Evolutionary conservation across 371 early-diverging fungal species (phyloP).

Genomic region (Mortierella sp.): DNA sequence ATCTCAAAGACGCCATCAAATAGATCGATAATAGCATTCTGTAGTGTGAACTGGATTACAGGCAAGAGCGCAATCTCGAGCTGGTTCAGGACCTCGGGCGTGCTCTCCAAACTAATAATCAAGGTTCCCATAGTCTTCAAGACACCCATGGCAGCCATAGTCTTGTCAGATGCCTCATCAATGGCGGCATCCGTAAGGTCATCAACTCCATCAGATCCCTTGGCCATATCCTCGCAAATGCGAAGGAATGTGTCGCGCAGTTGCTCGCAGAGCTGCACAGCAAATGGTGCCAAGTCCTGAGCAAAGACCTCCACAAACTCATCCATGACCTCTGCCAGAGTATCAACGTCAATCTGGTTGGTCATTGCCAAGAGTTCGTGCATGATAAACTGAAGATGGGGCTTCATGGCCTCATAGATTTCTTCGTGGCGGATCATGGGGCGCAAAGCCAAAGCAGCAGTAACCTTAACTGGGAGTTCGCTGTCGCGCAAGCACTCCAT

Average conservation of each 20-base stretch:
- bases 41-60: conserved; percentile 78
- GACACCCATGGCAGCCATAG: conserved; percentile 92
- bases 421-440: conserved; percentile 82
- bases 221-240: conserved; percentile 74
- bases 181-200: conserved; percentile 59
- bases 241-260: conserved; percentile 88
- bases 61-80: conserved; percentile 84
- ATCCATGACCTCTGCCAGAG: conserved; percentile 87
- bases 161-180: conserved; percentile 82
- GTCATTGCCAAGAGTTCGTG: conserved; percentile 86
- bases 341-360: conserved; percentile 93
- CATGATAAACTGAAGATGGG: conserved; percentile 87
- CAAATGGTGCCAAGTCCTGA: conserved; percentile 90
- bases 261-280: conserved; percentile 88
- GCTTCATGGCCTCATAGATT: conserved; percentile 79
- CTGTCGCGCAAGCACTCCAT: conserved; percentile 78
- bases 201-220: conserved; percentile 45
- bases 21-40: conserved; percentile 75
- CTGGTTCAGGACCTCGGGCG: conserved; percentile 74
- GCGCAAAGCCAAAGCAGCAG: conserved; percentile 85
- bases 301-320: conserved; percentile 90
- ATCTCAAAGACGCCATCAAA: conserved; percentile 93
- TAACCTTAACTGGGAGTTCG: conserved; percentile 91
- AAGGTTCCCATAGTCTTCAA: conserved; percentile 91
- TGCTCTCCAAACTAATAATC: conserved; percentile 78